These are phyloP conservation scores for Suillus spraguei DNA, from an alignment of 768 basidiomycete species.

Conservation along the genomic window DNA sequence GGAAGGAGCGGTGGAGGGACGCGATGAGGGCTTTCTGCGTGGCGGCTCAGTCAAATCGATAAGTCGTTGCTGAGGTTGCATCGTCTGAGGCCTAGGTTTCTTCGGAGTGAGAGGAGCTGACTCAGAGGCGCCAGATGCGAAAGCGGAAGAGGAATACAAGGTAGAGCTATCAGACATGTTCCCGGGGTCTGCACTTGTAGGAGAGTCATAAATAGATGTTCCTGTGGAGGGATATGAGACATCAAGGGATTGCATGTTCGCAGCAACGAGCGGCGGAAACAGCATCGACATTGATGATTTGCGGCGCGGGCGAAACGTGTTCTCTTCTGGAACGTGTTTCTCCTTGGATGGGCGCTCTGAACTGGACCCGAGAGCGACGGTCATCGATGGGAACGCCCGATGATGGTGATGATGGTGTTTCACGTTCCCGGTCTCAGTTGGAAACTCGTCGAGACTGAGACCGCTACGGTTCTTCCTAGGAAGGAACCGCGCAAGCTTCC, in stretches of 20 bases:
- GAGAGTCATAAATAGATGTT: slow-evolving; percentile 29
- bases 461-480: slow-evolving; percentile 37
- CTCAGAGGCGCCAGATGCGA: slow-evolving; percentile 5
- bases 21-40: slow-evolving; percentile 14
- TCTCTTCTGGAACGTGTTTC: slow-evolving; percentile 31
- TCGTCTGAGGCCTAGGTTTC: slow-evolving; percentile 24
- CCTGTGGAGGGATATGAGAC: slow-evolving; percentile 29
- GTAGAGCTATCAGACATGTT: slow-evolving; percentile 12
- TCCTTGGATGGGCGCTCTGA: slow-evolving; percentile 27
- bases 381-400: slow-evolving; percentile 27
- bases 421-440: slow-evolving; percentile 29
- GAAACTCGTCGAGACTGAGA: slow-evolving; percentile 26
- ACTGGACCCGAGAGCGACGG: background rate
- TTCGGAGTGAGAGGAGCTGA: slow-evolving; percentile 15
- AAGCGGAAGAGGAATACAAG: slow-evolving; percentile 20
- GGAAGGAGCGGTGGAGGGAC: slow-evolving; percentile 21
- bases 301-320: slow-evolving; percentile 38
- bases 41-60: slow-evolving; percentile 2
- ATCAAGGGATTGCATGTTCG: slow-evolving; percentile 34
- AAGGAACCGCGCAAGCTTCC: slow-evolving; percentile 31
- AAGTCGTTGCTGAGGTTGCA: slow-evolving; percentile 19
- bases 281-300: slow-evolving; percentile 35
- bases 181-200: slow-evolving; percentile 33
- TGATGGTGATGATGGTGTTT: slow-evolving; percentile 26
- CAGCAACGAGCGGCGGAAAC: slow-evolving; percentile 30